phyloP scores from a whole-genome alignment of 768 basidiomycete species.

The Boletus tylopilopsis region DNA sequence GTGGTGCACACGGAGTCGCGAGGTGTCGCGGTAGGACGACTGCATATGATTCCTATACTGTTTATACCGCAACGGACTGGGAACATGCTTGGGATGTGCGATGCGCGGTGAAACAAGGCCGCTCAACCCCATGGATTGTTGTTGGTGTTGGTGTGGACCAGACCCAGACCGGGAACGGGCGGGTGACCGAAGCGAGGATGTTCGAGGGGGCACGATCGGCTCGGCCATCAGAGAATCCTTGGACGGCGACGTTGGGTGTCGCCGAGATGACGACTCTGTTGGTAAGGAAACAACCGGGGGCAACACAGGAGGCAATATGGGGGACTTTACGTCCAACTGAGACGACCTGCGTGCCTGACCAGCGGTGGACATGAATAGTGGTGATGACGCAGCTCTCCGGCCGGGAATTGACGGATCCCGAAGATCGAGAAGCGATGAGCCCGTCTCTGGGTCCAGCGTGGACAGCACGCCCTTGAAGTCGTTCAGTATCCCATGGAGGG shows the following conservation, averaged over 20 bases:
- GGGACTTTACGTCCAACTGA: constrained; percentile 19
- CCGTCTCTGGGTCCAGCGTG: constrained; percentile 56
- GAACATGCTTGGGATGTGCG: constrained; percentile 34
- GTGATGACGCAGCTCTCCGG: constrained; percentile 37
- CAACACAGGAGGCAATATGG: constrained; percentile 13
- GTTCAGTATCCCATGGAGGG: constrained; percentile 60
- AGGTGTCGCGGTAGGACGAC: constrained; percentile 36
- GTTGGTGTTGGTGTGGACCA: constrained; percentile 18
- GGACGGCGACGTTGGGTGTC: constrained; percentile 41
- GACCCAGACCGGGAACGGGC: constrained; percentile 29
- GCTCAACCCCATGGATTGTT: constrained; percentile 12
- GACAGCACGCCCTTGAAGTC: constrained; percentile 73
- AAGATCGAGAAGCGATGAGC: constrained; percentile 53
- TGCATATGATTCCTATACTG: constrained; percentile 35
- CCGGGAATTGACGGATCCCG: constrained; percentile 60
- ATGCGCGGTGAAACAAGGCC: constrained; percentile 31
- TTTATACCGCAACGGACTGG: constrained; percentile 44
- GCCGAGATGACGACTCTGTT: constrained; percentile 22
- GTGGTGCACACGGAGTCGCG: constrained; percentile 58
- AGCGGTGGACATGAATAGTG: constrained; percentile 37
- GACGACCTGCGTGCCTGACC: constrained; percentile 23
- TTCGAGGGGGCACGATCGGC: constrained; percentile 29
- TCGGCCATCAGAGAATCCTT: constrained; percentile 43
- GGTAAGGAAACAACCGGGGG: constrained; percentile 24
- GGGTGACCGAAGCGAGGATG: constrained; percentile 31